Evolutionary conservation across 2,329 filamentous ascomycete genomes (phyloP).

Genomic region (Ceratocystis ficicola): DNA sequence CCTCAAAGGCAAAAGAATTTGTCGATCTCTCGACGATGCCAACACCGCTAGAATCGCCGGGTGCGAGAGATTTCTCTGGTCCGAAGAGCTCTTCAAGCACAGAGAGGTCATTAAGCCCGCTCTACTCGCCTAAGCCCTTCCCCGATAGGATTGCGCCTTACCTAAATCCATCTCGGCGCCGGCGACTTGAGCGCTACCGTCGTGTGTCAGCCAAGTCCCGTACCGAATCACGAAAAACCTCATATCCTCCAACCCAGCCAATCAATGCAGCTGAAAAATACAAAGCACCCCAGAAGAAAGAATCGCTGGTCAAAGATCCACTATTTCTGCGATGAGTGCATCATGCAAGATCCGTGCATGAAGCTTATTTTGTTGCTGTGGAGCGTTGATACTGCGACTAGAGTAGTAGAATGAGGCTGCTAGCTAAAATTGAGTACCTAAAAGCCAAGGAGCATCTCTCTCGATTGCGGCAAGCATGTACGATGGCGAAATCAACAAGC

Average conservation of each 20-base stretch:
- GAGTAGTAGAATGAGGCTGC: not conserved
- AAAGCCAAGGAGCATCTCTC: slow-evolving; percentile 14
- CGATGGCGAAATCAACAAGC: not conserved
- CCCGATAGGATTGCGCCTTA: not conserved
- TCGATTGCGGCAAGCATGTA: slow-evolving; percentile 15
- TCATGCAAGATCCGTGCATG: not conserved
- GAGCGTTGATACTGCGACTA: not conserved
- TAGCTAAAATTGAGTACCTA: not conserved
- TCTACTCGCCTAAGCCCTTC: not conserved
- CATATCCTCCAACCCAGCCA: not conserved
- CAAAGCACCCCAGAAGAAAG: slow-evolving; percentile 3
- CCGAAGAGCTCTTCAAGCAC: not conserved
- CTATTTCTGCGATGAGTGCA: slow-evolving; percentile 5
- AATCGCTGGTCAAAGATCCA: slow-evolving; percentile 8
- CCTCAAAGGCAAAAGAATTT: not conserved
- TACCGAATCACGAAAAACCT: not conserved
- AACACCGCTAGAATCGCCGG: not conserved
- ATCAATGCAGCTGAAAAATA: slow-evolving; percentile 7
- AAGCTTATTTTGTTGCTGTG: not conserved
- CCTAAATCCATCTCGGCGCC: not conserved
- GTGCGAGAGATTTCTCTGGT: not conserved
- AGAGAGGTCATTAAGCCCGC: not conserved
- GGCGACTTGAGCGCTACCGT: not conserved
- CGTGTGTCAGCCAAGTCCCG: not conserved
- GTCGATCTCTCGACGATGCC: not conserved